These are phyloP conservation scores for Colletotrichum tofieldiae DNA, from an alignment of 2,329 filamentous ascomycete species.

Conservation along the genomic window DNA sequence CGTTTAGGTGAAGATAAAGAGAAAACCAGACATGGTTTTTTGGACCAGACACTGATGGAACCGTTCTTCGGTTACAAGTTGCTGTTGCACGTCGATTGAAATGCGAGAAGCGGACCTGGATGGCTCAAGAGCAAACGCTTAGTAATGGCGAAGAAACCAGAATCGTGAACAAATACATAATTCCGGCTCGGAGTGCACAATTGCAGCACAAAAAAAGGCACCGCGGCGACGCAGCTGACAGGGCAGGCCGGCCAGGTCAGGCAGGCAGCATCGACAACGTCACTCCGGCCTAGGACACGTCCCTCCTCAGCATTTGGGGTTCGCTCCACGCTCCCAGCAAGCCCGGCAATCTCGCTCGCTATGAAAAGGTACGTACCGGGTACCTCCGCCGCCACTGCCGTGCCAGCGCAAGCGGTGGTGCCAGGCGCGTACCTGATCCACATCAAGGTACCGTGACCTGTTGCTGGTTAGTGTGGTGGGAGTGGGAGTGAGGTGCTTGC, in stretches of 20 bases:
- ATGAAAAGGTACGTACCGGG: conserved; percentile 24
- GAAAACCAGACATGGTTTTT: not conserved
- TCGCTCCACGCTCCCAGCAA: conserved; percentile 29
- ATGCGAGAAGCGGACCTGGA: not conserved
- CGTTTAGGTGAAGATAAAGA: too few relatives aligned
- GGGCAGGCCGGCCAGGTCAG: not conserved
- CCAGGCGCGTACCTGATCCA: conserved; percentile 5
- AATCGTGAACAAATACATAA: conserved; percentile 30
- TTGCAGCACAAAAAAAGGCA: conserved; percentile 3
- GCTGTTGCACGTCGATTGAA: not conserved
- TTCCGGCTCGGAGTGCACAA: conserved; percentile 21
- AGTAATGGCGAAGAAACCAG: not conserved
- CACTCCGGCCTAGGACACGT: conserved; percentile 46
- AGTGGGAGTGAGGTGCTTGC: conserved; percentile 6
- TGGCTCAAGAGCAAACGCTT: not conserved
- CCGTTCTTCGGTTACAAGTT: not conserved
- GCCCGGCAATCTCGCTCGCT: conserved; percentile 40
- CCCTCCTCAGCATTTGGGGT: conserved; percentile 21
- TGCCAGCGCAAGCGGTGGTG: not conserved
- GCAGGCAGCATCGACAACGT: conserved; percentile 56
- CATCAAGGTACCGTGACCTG: conserved; percentile 32
- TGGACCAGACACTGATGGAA: too few relatives aligned
- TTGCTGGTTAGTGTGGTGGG: conserved; percentile 6
- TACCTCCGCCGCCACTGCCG: conserved; percentile 43
- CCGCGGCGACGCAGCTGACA: conserved; percentile 3